Base-by-base conservation (phyloP, 441 rosid genomes). In the Hura crepitans region DNA sequence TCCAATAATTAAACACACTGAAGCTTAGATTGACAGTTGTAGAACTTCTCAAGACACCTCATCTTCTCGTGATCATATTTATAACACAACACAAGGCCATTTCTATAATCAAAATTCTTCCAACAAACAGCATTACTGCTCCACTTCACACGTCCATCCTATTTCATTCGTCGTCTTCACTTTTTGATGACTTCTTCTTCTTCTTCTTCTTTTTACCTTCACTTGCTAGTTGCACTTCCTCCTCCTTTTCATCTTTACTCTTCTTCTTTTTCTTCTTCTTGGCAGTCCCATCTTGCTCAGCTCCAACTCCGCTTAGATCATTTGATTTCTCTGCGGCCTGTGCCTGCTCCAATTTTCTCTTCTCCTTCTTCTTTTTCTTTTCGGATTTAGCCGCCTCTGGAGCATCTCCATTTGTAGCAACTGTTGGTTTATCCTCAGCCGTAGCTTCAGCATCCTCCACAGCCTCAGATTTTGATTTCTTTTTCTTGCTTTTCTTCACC, bases 401-500 rank as follows among this genome's bases (percentile, higher is more conserved):
- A 50, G 62, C 87, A 70, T 85, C 86, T 60, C 83, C 86, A 57
- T 84, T 75, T 37, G 71, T 46, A n/a, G 62, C 77, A 18, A 63
- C 78, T 22, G 66, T 5, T 7, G 74, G 47, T 45, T 73, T 69
- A 72, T 84, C 81, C 73, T 42, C 86, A 5, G 49, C 75, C 83
- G 77, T 78, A n/a, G 79, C 74, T 37, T 83, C 86, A 9, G 66
- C 85, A 55, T 84, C 85, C 53, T 78, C 85, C 10, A 69, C 68
- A 56, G 63, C 76, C 25, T 74, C 85, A 64, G 77, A 57, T 72
- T 87, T 86, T 5, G 87, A 78, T 75, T 86, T 86, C 86, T 84
- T 88, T 73, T 89, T 91, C 87, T 89, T 93, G 83, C 86, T 86
- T 62, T 89, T 91, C 90, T 88, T 89, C n/a, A 14, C 79, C 2